Conservation (phyloP, 2,329 filamentous ascomycete genomes). For the Penicillium sp. region DNA sequence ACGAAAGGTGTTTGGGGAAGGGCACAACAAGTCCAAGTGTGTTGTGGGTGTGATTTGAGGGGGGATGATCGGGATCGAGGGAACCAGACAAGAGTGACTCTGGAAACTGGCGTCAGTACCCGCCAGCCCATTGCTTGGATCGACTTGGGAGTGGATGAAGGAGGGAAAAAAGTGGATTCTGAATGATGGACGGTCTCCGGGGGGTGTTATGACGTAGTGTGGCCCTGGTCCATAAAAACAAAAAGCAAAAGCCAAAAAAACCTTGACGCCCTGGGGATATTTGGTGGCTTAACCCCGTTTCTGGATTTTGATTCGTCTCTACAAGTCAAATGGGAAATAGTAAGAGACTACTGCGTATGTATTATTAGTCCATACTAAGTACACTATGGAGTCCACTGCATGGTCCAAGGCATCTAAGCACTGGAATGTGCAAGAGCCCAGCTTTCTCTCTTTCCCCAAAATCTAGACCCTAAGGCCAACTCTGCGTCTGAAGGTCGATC, state of each 20-base stretch:
- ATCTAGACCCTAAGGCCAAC: neutral
- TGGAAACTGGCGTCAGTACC: constrained; percentile 25
- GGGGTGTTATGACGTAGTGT: constrained; percentile 35
- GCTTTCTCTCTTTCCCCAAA: neutral
- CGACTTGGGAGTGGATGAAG: constrained; percentile 22
- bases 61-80: constrained; percentile 13
- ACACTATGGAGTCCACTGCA: neutral
- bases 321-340: neutral
- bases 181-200: constrained; percentile 26
- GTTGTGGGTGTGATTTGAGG: constrained; percentile 6
- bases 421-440: neutral
- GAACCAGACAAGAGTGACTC: constrained; percentile 10
- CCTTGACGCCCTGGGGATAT: neutral
- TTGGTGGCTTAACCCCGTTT: neutral
- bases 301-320: neutral
- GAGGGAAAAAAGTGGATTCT: constrained; percentile 19
- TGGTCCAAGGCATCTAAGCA: neutral
- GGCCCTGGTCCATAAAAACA: neutral
- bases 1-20: neutral
- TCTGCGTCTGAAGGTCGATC: neutral
- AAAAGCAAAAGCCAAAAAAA: neutral
- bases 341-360: neutral
- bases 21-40: neutral
- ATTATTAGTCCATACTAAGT: neutral
- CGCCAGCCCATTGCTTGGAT: constrained; percentile 25